phyloP scores from a whole-genome alignment of 148 eudicot species.

The Cornus kousa region DNA sequence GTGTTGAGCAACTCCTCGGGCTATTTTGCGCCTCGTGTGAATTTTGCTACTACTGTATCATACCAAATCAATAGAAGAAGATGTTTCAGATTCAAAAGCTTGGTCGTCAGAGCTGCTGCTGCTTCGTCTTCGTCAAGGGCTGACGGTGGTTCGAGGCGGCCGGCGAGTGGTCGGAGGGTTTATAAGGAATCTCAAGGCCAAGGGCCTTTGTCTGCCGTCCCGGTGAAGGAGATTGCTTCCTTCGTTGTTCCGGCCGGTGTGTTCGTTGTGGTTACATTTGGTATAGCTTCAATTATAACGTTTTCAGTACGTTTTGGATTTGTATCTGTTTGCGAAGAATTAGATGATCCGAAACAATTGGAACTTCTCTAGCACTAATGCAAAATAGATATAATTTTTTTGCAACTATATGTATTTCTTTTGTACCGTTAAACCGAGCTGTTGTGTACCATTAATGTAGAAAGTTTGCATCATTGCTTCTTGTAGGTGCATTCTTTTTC shows the following conservation, averaged over 20 bases:
- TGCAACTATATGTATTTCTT: too few relatives aligned
- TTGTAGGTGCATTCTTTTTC: neutral
- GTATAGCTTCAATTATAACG: constrained; percentile 29
- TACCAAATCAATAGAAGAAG: neutral
- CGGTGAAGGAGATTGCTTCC: constrained; percentile 50
- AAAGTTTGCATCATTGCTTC: neutral
- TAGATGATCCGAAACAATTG: neutral
- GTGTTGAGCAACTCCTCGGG: constrained; percentile 2
- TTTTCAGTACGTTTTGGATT: neutral
- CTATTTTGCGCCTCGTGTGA: constrained; percentile 7
- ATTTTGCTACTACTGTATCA: constrained; percentile 16
- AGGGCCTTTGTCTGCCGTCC: constrained; percentile 26
- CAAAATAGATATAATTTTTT: too few relatives aligned
- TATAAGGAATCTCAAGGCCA: constrained; percentile 59
- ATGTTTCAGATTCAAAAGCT: constrained; percentile 14
- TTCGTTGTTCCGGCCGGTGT: constrained; percentile 56
- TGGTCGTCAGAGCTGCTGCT: constrained; percentile 34
- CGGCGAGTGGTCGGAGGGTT: constrained; percentile 45
- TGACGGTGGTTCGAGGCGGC: constrained; percentile 21
- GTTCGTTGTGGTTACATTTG: constrained; percentile 59
- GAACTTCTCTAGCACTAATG: neutral
- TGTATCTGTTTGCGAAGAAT: neutral
- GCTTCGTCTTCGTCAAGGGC: constrained; percentile 9
- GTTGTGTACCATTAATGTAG: neutral
- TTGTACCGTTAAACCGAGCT: neutral